Evolutionary conservation across 805 yeast genomes (phyloP), one percentile per base, ranked within the genome.

Genomic region (Myxozyma sirexii): DNA sequence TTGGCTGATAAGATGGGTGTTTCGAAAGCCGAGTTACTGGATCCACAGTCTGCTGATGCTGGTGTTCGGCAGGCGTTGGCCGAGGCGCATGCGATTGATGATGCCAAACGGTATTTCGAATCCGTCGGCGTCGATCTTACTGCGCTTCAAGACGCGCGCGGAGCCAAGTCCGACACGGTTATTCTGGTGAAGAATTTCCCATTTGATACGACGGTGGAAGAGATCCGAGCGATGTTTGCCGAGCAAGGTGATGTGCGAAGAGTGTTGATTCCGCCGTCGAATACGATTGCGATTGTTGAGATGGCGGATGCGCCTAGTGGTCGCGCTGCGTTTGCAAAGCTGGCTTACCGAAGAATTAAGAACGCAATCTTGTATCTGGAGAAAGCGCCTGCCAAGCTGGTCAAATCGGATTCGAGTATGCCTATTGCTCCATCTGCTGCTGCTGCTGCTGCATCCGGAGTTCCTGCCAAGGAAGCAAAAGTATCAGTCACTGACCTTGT

Each of bases 31-130:
- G 90, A 90, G 58, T 80, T 94, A 69, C 82, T 94, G 62, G 96
- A 94, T 72, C 93, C 97, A 0, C 88, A 90, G 67, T 89, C 85
- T 65, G 81, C 96, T 6, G 85, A 80, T 60, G 87, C 96, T 54
- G 97, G 97, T 0, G 98, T 94, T 13, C 90, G 92, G 71, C 98
- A 92, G 74, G 98, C 99, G 0, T 80, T 94, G 64, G 98, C 99
- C 0, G 99, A 94, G 76, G 96, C 97, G 1, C 94, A 91, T 70
- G 97, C 92, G 17, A 86, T 94, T 69, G 94, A 92, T 46, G 94
- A 87, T 73, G 96, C 94, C 12, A 83, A 97, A 70, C 83, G 84
- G 67, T 94, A 85, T 74, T 94, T 94, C 73, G 96, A 90, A 72
- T 74, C 78, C 24, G 86, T 86, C 70, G 96, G 96, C 37, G 89